phyloP scores from a whole-genome alignment of 2,329 filamentous ascomycete genomes.

The Epichloe hybrida region DNA sequence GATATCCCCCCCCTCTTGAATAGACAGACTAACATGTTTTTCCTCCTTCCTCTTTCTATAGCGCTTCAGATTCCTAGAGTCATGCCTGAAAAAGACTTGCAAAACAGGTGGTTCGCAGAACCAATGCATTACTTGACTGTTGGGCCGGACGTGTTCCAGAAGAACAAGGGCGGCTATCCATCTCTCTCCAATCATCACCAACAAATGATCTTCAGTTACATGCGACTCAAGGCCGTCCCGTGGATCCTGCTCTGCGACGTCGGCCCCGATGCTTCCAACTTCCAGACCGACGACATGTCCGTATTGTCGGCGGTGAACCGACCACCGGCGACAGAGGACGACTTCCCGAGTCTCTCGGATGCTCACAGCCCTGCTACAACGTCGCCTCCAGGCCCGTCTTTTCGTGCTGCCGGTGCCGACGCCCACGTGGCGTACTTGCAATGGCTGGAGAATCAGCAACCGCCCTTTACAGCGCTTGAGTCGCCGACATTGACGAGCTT shows the following conservation, averaged over 20 bases:
- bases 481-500: slow-evolving; percentile 39
- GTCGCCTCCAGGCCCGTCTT: slow-evolving; percentile 16
- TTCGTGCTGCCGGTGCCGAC: slow-evolving; percentile 13
- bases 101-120: slow-evolving; percentile 57
- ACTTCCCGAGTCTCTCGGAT: slow-evolving; percentile 61
- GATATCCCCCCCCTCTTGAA: not conserved
- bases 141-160: slow-evolving; percentile 38
- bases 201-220: slow-evolving; percentile 45
- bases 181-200: slow-evolving; percentile 50
- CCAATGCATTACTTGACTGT: slow-evolving; percentile 50
- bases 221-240: slow-evolving; percentile 49
- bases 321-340: slow-evolving; percentile 27
- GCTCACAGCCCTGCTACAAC: slow-evolving; percentile 28
- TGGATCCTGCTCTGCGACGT: slow-evolving; percentile 52
- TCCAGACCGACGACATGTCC: slow-evolving; percentile 13
- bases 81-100: slow-evolving; percentile 45
- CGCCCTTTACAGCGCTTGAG: slow-evolving; percentile 40
- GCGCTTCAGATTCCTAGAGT: slow-evolving; percentile 43
- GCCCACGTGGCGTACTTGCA: slow-evolving; percentile 65
- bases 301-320: slow-evolving; percentile 15
- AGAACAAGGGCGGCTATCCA: slow-evolving; percentile 47
- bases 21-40: not conserved
- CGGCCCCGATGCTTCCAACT: slow-evolving; percentile 31
- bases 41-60: slow-evolving; percentile 12
- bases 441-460: slow-evolving; percentile 73